Percentiles rank a stretch among this genome's conserved stretches.
Conservation (phyloP, 768 basidiomycete genomes). For the Rhodotorula toruloides region DNA sequence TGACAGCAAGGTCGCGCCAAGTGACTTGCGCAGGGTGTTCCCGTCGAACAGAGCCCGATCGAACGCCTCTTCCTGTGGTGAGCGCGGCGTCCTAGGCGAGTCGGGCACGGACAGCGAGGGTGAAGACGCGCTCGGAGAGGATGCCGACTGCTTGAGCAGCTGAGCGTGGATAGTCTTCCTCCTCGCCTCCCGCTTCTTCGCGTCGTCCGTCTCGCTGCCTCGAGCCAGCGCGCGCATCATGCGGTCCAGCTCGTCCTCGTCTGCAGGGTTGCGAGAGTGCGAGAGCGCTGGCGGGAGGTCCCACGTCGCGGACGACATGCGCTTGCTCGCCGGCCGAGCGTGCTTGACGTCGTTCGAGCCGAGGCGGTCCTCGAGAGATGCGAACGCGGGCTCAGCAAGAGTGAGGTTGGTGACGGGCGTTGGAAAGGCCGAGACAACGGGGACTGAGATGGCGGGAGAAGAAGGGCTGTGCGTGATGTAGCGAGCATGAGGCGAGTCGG, state of each 20-base stretch:
- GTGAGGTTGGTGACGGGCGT: too few relatives aligned
- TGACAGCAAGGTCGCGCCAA: slow-evolving; percentile 15
- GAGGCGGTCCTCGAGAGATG: slow-evolving; percentile 6
- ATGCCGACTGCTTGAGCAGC: background rate
- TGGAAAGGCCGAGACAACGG: too few relatives aligned
- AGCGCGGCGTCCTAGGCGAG: background rate
- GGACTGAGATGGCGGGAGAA: background rate
- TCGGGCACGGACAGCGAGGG: background rate
- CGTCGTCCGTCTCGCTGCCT: too few relatives aligned
- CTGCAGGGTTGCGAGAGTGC: background rate
- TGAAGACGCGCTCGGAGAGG: too few relatives aligned
- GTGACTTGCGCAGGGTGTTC: slow-evolving; percentile 16
- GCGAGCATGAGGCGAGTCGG: slow-evolving; percentile 7
- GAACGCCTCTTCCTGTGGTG: slow-evolving; percentile 12
- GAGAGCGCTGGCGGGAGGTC: background rate
- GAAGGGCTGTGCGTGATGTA: background rate
- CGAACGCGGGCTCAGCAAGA: slow-evolving; percentile 16
- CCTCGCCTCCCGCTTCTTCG: slow-evolving; percentile 2
- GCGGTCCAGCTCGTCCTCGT: slow-evolving; percentile 25
- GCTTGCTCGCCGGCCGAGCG: background rate
- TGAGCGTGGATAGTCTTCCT: slow-evolving; percentile 17
- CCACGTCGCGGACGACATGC: slow-evolving; percentile 8
- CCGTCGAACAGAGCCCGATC: slow-evolving; percentile 15
- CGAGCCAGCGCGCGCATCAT: slow-evolving; percentile 27
- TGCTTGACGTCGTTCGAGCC: slow-evolving; percentile 6